These are phyloP conservation scores for Talaromyces sp. DNA, from an alignment of 2,329 filamentous ascomycete genomes.

Conservation along the genomic window DNA sequence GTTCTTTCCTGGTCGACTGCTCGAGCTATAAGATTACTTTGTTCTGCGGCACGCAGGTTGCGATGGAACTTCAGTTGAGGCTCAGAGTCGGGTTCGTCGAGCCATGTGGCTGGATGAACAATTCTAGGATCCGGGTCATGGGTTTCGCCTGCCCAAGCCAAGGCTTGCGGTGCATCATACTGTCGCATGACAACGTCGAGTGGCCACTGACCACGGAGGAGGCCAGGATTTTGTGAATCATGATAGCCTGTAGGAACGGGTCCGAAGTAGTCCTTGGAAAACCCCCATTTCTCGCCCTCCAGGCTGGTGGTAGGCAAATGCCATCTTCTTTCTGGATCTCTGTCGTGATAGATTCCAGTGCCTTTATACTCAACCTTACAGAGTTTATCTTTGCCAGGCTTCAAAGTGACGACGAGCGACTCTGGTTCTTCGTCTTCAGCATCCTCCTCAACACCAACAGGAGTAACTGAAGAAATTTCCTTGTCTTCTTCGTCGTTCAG, in stretches of 20 bases:
- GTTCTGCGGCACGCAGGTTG: constrained; percentile 4
- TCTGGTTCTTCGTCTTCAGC: background rate
- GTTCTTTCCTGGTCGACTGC: background rate
- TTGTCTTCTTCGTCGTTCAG: background rate
- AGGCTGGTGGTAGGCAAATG: constrained; percentile 4
- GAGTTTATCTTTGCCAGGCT: constrained; percentile 2
- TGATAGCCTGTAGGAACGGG: constrained; percentile 8
- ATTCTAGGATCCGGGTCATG: constrained; percentile 11
- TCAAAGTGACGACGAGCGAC: constrained; percentile 7
- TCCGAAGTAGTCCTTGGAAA: constrained; percentile 11
- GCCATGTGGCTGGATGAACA: constrained; percentile 10
- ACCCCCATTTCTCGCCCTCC: constrained; percentile 9
- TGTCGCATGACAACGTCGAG: constrained; percentile 11
- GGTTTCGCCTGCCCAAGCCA: constrained; percentile 10
- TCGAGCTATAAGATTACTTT: constrained; percentile 3
- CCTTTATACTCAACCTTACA: constrained; percentile 8
- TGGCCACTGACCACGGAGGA: constrained; percentile 12
- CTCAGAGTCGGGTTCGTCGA: constrained; percentile 4
- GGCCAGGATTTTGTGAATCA: constrained; percentile 7
- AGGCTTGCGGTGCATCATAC: constrained; percentile 10
- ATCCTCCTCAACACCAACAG: background rate
- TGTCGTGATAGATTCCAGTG: constrained; percentile 10
- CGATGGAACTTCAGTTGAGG: constrained; percentile 10
- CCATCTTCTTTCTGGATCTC: constrained; percentile 12
- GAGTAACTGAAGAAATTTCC: background rate